Base-by-base conservation (phyloP, 1,284 basidiomycete species). In the Puccinia coronata region DNA sequence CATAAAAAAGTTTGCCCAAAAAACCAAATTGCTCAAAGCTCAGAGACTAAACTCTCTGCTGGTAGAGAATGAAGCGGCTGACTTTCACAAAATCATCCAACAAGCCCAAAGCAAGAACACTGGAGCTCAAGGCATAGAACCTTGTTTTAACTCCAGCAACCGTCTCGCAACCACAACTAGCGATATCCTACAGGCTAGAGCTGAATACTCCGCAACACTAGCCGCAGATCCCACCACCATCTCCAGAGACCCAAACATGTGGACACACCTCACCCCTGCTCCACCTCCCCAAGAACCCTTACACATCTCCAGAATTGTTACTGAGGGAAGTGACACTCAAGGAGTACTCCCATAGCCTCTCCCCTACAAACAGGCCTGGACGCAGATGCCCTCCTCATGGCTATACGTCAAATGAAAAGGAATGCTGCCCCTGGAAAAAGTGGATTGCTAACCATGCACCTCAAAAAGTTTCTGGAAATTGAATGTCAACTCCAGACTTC, bases 401-500 rank as follows among this genome's bases (percentile, higher is more conserved):
- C 71, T 41, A 74, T 74, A 2, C 1, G 53, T 4, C 31, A 59
- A 6, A 74, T 74, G 0, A 5, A 74, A 25, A 20, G 39, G 28
- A 74, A 59, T 8, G 16, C 71, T 20, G 71, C 71, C 1, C 53
- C 71, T 1, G 71, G 71, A 2, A 74, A 74, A 28, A 74, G 53
- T 41, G 71, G 71, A 6, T 31, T 74, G 1, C 39, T 74, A 8
- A 39, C 71, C 12, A 25, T 59, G 14, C 71, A 74, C 11, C 25
- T 74, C 2, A 55, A 74, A 41, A 55, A 59, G 25, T 74, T 74
- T n/a, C 34, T 74, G 12, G 53, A 74, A 74, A n/a, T 59, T 39
- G 71, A 74, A 59, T 59, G 71, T 34, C 51, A 55, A 14, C 53
- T 74, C 1, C 51, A 74, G 20, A 28, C 43, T 6, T 36, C 12